A percentile compares a stretch with the other conserved stretches of the same genome.
These are phyloP conservation scores for Skeletonema menzelii DNA, from an alignment of 108 stramenopile species.

Conservation along the genomic window DNA sequence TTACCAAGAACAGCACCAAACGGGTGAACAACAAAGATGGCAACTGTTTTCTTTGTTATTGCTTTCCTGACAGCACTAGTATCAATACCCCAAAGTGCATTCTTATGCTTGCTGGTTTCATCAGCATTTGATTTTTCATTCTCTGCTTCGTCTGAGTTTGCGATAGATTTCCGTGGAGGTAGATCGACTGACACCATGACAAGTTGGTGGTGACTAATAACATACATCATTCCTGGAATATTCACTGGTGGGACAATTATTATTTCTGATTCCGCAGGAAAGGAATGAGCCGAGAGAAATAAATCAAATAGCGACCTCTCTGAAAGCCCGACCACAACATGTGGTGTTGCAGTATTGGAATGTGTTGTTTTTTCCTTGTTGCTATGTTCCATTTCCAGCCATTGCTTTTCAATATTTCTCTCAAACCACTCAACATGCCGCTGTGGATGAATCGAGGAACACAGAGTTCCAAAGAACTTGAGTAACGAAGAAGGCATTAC, in stretches of 20 bases:
- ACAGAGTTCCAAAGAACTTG: not conserved
- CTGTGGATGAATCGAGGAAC: constrained; percentile 17
- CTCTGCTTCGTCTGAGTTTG: not conserved
- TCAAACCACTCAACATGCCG: constrained; percentile 14
- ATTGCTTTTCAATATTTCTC: constrained; percentile 15
- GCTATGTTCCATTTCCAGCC: constrained; percentile 8
- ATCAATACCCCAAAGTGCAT: constrained; percentile 46
- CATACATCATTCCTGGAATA: constrained; percentile 79
- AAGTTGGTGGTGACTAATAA: constrained; percentile 57
- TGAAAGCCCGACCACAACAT: constrained; percentile 71
- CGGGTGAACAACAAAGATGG: constrained; percentile 82
- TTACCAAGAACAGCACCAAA: constrained; percentile 61
- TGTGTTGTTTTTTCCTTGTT: not conserved
- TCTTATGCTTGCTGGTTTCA: constrained; percentile 1
- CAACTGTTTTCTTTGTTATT: constrained; percentile 66
- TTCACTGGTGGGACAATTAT: constrained; percentile 74
- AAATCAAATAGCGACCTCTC: constrained; percentile 78
- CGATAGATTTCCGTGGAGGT: constrained; percentile 9
- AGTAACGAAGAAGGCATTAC: constrained; percentile 18
- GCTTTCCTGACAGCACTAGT: constrained; percentile 43
- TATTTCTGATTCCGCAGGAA: constrained; percentile 63
- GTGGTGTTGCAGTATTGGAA: not conserved
- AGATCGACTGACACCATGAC: constrained; percentile 73
- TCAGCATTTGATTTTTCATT: constrained; percentile 2
- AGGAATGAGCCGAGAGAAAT: constrained; percentile 59